Evolutionary conservation across 495 filamentous ascomycete genomes (phyloP), one percentile per base, ranked within the genome.

Genomic region (Choiromyces venosus): DNA sequence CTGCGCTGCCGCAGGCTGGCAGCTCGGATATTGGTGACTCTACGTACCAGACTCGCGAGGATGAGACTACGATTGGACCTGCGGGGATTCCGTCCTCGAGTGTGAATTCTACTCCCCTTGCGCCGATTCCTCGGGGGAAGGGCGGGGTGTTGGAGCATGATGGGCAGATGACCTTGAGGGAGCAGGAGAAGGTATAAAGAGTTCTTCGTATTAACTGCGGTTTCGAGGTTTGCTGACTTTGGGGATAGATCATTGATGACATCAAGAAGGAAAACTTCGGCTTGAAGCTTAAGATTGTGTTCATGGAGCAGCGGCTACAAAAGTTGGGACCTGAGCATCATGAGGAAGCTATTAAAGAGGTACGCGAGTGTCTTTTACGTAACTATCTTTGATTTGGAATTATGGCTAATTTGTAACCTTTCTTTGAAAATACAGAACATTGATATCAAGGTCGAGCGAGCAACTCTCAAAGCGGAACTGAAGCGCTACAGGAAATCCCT

Each of bases 181-280:
- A 99, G 79, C 95, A 99, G 83, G 96, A 98, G 79, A 91, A 92
- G 76, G 92, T 95, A 77, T 78, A n/a, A n/a, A n/a, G 84, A 71
- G 44, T 61, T 39, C 4, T 46, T 61, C 44, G 39, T 33, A 42
- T 16, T 16, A 25, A 4, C 25, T 61, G 7, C 33, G 25, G 52
- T 6, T 33, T 61, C 16, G 52, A 33, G 33, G 25, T 29, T 61
- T 29, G 52, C 25, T 37, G 29, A 18, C 44, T 18, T 56, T 46
- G 39, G 39, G 39, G 71, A 37, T 71, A 91, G 89, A 88, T 89
- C 71, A 94, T 99, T 78, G 93, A 97, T 82, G 91, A 91, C 79
- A 93, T 98, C 74, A 93, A 98, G 82, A 99, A 98, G 84, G 91
- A 93, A 75, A 93, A 93, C 73, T 93, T 93, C 74, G 88, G 88